phyloP scores from a whole-genome alignment of 345 rosid species.

The Viola odorata region DNA sequence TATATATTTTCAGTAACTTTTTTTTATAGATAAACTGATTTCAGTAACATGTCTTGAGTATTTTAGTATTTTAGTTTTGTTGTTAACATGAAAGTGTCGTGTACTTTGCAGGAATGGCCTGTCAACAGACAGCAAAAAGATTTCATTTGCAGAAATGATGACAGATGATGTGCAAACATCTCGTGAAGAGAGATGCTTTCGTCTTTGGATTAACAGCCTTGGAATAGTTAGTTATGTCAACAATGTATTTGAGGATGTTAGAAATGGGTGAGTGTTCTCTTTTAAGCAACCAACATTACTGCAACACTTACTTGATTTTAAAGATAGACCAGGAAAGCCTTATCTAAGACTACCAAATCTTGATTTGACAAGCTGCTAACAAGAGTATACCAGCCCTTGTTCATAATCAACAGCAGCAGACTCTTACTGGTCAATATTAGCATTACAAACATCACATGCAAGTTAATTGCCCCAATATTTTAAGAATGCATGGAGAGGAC shows the following conservation, averaged over 20 bases:
- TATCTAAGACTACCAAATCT: too few species aligned
- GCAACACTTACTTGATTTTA: neutral
- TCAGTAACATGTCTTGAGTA: too few species aligned
- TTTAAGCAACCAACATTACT: conserved; percentile 1
- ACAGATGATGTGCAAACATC: conserved; percentile 74
- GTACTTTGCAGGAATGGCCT: conserved; percentile 72
- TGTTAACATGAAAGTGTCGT: conserved; percentile 10
- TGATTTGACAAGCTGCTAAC: too few species aligned
- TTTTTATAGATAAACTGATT: too few species aligned
- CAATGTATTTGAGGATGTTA: conserved; percentile 85
- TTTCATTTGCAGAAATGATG: conserved; percentile 89
- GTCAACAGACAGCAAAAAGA: conserved; percentile 52
- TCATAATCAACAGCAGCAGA: too few species aligned
- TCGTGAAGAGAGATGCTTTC: conserved; percentile 86
- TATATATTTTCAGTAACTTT: too few species aligned
- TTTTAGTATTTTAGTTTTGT: neutral
- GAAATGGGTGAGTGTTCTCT: conserved; percentile 58
- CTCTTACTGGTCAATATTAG: too few species aligned
- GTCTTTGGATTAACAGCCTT: conserved; percentile 93
- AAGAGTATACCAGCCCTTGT: too few species aligned
- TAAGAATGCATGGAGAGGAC: too few species aligned
- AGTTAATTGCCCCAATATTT: too few species aligned
- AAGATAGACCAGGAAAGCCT: too few species aligned
- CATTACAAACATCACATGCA: too few species aligned
- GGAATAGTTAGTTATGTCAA: conserved; percentile 69